A percentile compares a stretch with the other conserved stretches of the same genome.
Evolutionary conservation across 73 alveolate species (phyloP).

Genomic region (Diophrys sp.): DNA sequence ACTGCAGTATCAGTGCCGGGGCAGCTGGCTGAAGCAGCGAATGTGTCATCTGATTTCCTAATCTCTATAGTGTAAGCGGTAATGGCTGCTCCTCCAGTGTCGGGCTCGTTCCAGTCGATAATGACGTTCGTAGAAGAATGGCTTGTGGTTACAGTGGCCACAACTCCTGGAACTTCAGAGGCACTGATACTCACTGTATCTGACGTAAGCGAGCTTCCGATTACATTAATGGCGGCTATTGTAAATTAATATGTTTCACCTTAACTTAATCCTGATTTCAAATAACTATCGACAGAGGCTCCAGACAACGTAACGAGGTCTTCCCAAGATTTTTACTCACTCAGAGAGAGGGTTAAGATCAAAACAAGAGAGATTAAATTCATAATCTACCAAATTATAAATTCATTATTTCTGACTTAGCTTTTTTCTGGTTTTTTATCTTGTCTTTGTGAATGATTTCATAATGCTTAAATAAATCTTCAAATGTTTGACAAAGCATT

Average conservation of each 20-base stretch:
- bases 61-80: neutral
- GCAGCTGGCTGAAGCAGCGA: neutral
- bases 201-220: conserved; percentile 16
- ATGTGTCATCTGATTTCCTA: neutral
- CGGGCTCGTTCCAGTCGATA: conserved; percentile 12
- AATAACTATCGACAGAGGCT: neutral
- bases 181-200: conserved; percentile 8
- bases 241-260: conserved; percentile 16
- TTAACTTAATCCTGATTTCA: conserved; percentile 19
- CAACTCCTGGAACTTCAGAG: conserved; percentile 32
- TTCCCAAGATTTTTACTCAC: too few relatives aligned
- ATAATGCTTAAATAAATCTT: too few relatives aligned
- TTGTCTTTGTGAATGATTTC: too few relatives aligned
- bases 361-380: too few relatives aligned
- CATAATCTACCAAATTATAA: too few relatives aligned
- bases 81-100: conserved; percentile 7
- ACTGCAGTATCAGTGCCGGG: neutral
- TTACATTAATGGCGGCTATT: conserved; percentile 23
- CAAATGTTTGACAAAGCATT: too few relatives aligned
- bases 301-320: neutral
- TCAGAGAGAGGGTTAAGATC: too few relatives aligned
- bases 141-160: conserved; percentile 1
- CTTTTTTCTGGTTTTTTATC: too few relatives aligned
- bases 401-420: too few relatives aligned
- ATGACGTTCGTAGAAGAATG: conserved; percentile 4